Evolutionary conservation across 1,139 yeast species (phyloP).

Genomic region (Chernovozyma aurita): DNA sequence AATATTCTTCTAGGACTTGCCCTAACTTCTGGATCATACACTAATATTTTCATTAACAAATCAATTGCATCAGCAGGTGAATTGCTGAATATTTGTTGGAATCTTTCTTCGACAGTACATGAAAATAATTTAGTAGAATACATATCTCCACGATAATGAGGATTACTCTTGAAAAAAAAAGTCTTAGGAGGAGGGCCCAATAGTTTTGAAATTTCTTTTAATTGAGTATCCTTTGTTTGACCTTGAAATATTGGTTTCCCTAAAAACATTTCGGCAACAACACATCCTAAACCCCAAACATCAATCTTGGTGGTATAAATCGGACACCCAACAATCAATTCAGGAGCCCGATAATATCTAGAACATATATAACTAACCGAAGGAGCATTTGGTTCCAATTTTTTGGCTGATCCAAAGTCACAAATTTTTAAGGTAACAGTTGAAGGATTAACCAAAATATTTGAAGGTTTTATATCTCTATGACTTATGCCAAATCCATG

Average conservation of each 20-base stretch:
- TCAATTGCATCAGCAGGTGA: conserved; percentile 71
- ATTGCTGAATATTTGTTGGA: conserved; percentile 63
- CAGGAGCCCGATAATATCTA: conserved; percentile 81
- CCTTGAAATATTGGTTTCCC: conserved; percentile 84
- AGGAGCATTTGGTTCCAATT: conserved; percentile 67
- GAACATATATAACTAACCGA: conserved; percentile 78
- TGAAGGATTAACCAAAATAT: conserved; percentile 67
- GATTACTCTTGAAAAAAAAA: conserved; percentile 69
- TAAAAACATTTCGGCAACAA: conserved; percentile 75
- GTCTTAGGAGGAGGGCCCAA: conserved; percentile 75
- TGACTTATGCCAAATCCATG: conserved; percentile 79
- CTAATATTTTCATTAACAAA: conserved; percentile 61
- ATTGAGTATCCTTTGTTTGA: conserved; percentile 66
- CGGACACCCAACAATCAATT: conserved; percentile 72
- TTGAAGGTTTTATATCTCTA: conserved; percentile 79
- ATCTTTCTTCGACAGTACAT: conserved; percentile 58
- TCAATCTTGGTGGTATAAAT: conserved; percentile 75
- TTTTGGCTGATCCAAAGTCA: conserved; percentile 81
- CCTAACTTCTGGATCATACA: conserved; percentile 68
- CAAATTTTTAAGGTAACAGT: conserved; percentile 67
- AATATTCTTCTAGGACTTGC: conserved; percentile 62
- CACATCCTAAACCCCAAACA: conserved; percentile 86
- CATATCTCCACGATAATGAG: conserved; percentile 70
- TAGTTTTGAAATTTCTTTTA: conserved; percentile 71
- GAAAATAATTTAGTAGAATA: conserved; percentile 64